Conservation (phyloP, 2,329 filamentous ascomycete species). For the Trichoderma sp. region DNA sequence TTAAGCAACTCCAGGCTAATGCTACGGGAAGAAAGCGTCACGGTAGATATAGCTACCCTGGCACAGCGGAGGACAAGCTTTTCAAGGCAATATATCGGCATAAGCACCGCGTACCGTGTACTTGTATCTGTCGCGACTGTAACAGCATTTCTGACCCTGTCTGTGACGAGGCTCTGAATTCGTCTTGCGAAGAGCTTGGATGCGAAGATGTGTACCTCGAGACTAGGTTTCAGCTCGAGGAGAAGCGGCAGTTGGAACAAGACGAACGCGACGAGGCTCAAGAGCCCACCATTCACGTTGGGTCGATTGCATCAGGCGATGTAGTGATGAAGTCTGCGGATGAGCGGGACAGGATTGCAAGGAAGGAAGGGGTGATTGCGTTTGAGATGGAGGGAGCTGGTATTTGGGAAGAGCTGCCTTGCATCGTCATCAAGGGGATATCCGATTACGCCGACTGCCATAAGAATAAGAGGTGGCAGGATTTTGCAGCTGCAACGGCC, state of each 20-base stretch:
- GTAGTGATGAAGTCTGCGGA: slow-evolving; percentile 42
- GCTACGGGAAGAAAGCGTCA: slow-evolving; percentile 3
- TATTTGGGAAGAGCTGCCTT: slow-evolving; percentile 34
- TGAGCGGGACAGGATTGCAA: slow-evolving; percentile 38
- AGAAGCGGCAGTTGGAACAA: background rate
- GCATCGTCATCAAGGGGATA: slow-evolving; percentile 30
- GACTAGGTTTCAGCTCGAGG: slow-evolving; percentile 34
- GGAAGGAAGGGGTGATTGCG: slow-evolving; percentile 13
- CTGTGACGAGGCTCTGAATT: slow-evolving; percentile 21
- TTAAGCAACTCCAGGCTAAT: slow-evolving; percentile 24
- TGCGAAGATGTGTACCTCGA: slow-evolving; percentile 31
- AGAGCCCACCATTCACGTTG: slow-evolving; percentile 37
- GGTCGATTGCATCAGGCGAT: slow-evolving; percentile 43
- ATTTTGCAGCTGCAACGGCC: slow-evolving; percentile 13
- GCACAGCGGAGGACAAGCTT: slow-evolving; percentile 33
- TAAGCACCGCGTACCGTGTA: slow-evolving; percentile 32
- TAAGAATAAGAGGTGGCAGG: slow-evolving; percentile 21
- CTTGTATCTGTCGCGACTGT: slow-evolving; percentile 21
- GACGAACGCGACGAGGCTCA: slow-evolving; percentile 30
- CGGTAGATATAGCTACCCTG: slow-evolving; percentile 33
- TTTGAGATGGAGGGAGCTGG: slow-evolving; percentile 41
- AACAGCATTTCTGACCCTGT: background rate
- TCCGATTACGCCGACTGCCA: slow-evolving; percentile 20
- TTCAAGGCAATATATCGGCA: slow-evolving; percentile 37
- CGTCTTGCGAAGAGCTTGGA: slow-evolving; percentile 24